Evolutionary conservation across 257 asterid species (phyloP), one percentile per base, ranked within the genome.

Genomic region (Scutellaria minor): DNA sequence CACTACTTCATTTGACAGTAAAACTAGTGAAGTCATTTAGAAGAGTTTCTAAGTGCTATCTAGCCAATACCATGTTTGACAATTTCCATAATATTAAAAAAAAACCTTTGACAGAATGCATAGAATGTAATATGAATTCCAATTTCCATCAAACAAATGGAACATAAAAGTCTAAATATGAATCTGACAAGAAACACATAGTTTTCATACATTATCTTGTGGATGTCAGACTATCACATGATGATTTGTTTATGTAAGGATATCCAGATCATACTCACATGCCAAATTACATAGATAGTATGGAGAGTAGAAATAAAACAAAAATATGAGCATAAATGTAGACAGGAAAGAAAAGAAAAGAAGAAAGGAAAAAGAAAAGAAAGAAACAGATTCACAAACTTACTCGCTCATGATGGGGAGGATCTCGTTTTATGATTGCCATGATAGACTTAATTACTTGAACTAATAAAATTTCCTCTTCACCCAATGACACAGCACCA

Each of bases 381-480:
- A 51, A 60, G 63, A 64, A 52, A 37, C 45, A 45, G 68, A 66
- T 41, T 15, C 42, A 50, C 57, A 69, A 60, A 77, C 85, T 79
- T 81, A 91, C 99, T 83, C 83, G 90, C 77, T 91, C 97, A 73
- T 90, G 95, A 76, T 79, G 77, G 57, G 81, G 71, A 58, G 97
- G 97, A 78, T 90, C 90, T 65, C 85, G 88, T 75, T 84, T 81
- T 84, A 92, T 79, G 83, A 95, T 92, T 67, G 87, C 82, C 83
- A 84, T 90, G 79, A 95, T 86, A 73, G 98, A 92, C 79, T 87
- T 86, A 77, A 92, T 86, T 52, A 96, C 89, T 87, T 91, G 97
- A 79, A 87, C 80, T 73, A 92, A 79, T 65, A 94, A 88, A 61
- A 82, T 71, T 74, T 88, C 94, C 75, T 95, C 99, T 66, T 84